Conservation (phyloP, 345 rosid species). For the Melaleuca alternifolia region DNA sequence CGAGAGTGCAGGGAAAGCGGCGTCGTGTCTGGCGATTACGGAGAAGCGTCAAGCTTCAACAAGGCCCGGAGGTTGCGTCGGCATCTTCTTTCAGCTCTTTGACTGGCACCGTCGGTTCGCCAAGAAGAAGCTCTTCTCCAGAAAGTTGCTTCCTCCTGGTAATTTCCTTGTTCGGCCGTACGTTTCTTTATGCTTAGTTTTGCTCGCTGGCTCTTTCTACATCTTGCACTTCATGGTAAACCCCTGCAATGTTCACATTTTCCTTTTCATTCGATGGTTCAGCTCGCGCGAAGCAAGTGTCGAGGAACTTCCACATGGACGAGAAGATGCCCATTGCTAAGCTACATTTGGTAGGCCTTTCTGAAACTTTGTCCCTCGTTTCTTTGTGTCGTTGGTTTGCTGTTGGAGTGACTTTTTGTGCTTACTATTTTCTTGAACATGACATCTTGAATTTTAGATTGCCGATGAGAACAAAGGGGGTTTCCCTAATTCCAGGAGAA, state of each 20-base stretch:
- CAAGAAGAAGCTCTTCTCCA: constrained; percentile 74
- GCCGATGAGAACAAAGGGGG: constrained; percentile 73
- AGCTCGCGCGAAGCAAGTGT: constrained; percentile 48
- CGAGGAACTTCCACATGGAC: constrained; percentile 59
- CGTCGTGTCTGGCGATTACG: constrained; percentile 44
- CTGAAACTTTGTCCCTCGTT: not conserved
- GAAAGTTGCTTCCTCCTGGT: constrained; percentile 76
- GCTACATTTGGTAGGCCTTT: constrained; percentile 43
- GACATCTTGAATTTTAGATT: constrained; percentile 35
- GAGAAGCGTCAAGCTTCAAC: constrained; percentile 51
- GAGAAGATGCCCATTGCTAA: constrained; percentile 85
- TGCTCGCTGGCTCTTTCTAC: not conserved
- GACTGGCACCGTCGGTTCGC: constrained; percentile 86
- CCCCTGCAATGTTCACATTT: not conserved
- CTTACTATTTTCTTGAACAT: not conserved
- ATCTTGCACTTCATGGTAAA: too few relatives aligned
- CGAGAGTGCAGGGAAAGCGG: constrained; percentile 29
- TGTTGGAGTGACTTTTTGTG: not conserved
- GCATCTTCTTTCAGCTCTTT: constrained; percentile 81
- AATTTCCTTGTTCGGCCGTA: not conserved
- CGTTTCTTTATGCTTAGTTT: not conserved
- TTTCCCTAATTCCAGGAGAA: constrained; percentile 48
- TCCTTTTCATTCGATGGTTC: not conserved
- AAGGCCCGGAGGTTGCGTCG: constrained; percentile 75
- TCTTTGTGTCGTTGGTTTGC: not conserved